Conservation (phyloP, 2,329 filamentous ascomycete genomes). For the Didymosphaeria variabile region DNA sequence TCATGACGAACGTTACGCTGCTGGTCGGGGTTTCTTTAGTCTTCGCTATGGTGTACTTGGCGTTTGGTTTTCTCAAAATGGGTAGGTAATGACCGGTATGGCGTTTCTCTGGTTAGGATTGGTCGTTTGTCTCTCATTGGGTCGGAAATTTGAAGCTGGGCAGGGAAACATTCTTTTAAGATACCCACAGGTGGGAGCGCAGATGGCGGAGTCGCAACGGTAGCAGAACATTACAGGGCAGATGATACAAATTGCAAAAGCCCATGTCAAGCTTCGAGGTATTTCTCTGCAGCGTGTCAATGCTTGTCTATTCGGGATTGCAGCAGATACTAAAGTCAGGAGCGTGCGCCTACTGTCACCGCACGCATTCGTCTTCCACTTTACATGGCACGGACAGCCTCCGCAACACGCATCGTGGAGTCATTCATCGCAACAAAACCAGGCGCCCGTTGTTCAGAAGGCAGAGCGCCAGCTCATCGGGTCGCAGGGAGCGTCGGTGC, state of each 20-base stretch:
- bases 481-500: not conserved
- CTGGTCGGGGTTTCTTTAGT: constrained; percentile 6
- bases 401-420: no score
- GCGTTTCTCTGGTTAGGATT: not conserved
- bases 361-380: no score
- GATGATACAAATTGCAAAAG: not conserved
- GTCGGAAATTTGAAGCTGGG: not conserved
- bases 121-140: not conserved
- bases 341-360: not conserved
- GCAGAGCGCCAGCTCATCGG: not conserved
- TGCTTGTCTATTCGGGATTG: not conserved
- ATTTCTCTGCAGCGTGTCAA: not conserved
- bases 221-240: not conserved
- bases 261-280: no score
- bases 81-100: not conserved
- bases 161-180: constrained; percentile 10
- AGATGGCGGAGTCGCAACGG: not conserved
- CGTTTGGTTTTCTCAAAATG: not conserved
- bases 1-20: not conserved
- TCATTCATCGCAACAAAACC: no score
- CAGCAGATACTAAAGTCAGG: not conserved
- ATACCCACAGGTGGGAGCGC: constrained; percentile 13
- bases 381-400: no score
- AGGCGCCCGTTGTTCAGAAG: no score
- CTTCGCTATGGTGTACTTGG: not conserved